Base-by-base conservation (phyloP, 2,329 filamentous ascomycete species). In the Fusarium longipes region DNA sequence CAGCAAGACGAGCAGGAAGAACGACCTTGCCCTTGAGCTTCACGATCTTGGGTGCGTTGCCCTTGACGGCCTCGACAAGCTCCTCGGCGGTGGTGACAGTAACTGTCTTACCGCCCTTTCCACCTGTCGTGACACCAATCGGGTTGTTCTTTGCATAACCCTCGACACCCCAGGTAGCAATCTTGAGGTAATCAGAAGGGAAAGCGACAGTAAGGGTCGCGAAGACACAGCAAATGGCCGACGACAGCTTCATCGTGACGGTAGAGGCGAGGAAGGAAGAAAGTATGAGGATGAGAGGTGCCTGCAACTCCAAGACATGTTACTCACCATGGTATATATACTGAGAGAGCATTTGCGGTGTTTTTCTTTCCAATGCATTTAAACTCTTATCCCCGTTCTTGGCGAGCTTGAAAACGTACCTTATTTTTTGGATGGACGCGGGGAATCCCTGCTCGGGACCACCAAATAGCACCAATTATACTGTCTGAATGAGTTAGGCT, bases 81-180 rank as follows among this genome's bases (percentile, higher is more conserved):
- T 80, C 77, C 49, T 77, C 78, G 4, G 76, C 78, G 9, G 78
- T 83, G 12, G 71, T 81, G 27, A 81, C 77, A 2, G 81, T 81
- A 9, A 83, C 81, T 0, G 81, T 85, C 11, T 82, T 82, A 45
- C 78, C 87, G 7, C 82, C 79, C 32, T 74, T 70, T 14, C 80
- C 80, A 8, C 80, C 79, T 0, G 77, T 82, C 4, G 80, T 81
- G 5, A 65, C 52, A 5, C 78, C 78, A 29, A 80, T 67, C 1
- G 78, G 78, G 54, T 80, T 80, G 38, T 77, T 68, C 30, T 74
- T 75, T 1, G 77, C 77, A 27, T 75, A 74, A 3, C 70, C 70
- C 22, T 72, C 70, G 11, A 73, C 51, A 2, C 65, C 70, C 70
- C 69, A 73, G 20, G 70, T 67, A 6, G 69, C 70, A 3, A 72